phyloP scores from a whole-genome alignment of 768 basidiomycete species.

The Tricholoma sp. region DNA sequence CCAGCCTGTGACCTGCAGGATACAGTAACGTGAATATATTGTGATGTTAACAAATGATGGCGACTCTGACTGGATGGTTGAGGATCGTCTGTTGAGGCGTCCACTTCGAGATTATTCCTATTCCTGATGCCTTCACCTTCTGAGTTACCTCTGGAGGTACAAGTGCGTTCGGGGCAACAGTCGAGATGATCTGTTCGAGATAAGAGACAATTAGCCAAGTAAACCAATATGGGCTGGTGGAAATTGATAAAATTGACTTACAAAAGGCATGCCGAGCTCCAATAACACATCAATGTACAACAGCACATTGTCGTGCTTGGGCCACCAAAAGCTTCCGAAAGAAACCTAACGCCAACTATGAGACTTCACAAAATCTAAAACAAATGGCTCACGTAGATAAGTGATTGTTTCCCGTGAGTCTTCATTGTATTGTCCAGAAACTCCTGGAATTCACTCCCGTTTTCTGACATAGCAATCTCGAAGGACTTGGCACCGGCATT shows the following conservation, averaged over 20 bases:
- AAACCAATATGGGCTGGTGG: not conserved
- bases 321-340: slow-evolving; percentile 13
- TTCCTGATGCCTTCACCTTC: slow-evolving; percentile 10
- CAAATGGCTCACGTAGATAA: slow-evolving; percentile 13
- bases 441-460: not conserved
- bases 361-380: not conserved
- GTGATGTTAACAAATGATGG: not conserved
- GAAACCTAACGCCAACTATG: not conserved
- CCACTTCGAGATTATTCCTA: slow-evolving; percentile 14
- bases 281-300: slow-evolving; percentile 5
- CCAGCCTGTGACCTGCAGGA: slow-evolving; percentile 17
- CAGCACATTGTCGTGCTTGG: not conserved
- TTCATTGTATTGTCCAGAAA: slow-evolving; percentile 9
- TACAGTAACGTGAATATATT: not conserved
- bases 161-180: slow-evolving; percentile 12
- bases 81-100: slow-evolving; percentile 18
- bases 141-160: slow-evolving; percentile 4
- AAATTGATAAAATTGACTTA: slow-evolving; percentile 10
- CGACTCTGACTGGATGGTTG: slow-evolving; percentile 9
- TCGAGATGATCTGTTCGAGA: slow-evolving; percentile 8
- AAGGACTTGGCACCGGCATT: not conserved
- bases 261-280: slow-evolving; percentile 11
- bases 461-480: not conserved
- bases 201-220: not conserved
- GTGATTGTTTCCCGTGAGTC: slow-evolving; percentile 13